Evolutionary conservation across 2,329 filamentous ascomycete species (phyloP).

Genomic region (Neofusicoccum parvum): DNA sequence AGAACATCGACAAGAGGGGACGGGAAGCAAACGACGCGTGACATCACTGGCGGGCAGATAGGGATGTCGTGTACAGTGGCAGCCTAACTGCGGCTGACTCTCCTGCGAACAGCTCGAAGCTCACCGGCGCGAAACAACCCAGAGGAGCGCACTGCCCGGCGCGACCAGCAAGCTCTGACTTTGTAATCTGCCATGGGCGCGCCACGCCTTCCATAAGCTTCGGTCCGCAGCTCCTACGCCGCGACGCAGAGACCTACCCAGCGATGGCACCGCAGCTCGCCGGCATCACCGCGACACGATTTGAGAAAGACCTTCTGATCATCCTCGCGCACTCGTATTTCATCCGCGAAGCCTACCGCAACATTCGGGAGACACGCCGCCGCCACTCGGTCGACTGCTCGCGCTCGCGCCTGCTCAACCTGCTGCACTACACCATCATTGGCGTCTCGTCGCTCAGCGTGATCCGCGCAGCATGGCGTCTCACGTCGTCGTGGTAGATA

Average conservation of each 20-base stretch:
- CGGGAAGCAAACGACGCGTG: background rate
- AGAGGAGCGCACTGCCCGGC: background rate
- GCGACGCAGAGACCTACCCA: constrained; percentile 12
- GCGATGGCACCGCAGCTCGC: constrained; percentile 14
- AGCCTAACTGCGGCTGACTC: background rate
- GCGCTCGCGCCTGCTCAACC: constrained; percentile 18
- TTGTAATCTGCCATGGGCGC: constrained; percentile 10
- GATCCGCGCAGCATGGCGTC: constrained; percentile 67
- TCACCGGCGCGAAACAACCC: background rate
- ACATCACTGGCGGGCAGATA: constrained; percentile 6
- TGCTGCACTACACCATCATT: constrained; percentile 21
- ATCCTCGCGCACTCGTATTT: constrained; percentile 19
- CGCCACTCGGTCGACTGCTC: constrained; percentile 19
- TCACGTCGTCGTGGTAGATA: constrained; percentile 84
- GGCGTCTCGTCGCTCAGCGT: constrained; percentile 18
- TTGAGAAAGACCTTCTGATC: constrained; percentile 18
- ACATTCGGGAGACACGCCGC: constrained; percentile 21
- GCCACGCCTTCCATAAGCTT: constrained; percentile 19
- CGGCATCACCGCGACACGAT: constrained; percentile 19
- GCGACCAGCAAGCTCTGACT: background rate
- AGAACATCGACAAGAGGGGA: background rate
- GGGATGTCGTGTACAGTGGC: background rate
- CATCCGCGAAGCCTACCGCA: constrained; percentile 10
- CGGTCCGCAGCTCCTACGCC: constrained; percentile 17
- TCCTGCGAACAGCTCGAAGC: background rate